Conservation (phyloP, 495 filamentous ascomycete genomes). For the Physcia stellaris region DNA sequence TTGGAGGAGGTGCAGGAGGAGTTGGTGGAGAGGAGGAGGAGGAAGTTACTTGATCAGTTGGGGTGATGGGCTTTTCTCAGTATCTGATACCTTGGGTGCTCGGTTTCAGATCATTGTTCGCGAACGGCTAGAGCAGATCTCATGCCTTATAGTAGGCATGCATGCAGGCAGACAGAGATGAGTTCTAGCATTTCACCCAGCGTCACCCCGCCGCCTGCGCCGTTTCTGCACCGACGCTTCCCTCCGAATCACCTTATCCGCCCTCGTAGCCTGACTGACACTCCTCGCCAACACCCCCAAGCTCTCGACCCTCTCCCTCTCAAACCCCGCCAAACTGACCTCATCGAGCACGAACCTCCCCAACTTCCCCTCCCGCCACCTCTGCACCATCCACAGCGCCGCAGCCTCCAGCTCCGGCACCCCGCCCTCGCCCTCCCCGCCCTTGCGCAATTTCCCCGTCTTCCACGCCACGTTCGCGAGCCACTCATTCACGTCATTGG, state of each 20-base stretch:
- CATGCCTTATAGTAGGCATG: too few relatives aligned
- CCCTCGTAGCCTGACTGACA: slow-evolving; percentile 30
- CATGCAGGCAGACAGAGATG: too few relatives aligned
- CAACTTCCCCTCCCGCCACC: slow-evolving; percentile 65
- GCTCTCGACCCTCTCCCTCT: slow-evolving; percentile 8
- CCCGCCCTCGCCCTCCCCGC: too few relatives aligned
- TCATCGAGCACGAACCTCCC: slow-evolving; percentile 74
- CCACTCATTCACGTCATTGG: slow-evolving; percentile 65
- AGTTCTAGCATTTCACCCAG: too few relatives aligned
- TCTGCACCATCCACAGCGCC: slow-evolving; percentile 71
- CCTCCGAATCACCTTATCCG: slow-evolving; percentile 24
- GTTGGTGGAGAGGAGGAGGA: slow-evolving; percentile 71
- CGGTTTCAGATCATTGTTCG: too few relatives aligned
- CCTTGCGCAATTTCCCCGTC: slow-evolving; percentile 64
- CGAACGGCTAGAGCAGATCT: too few relatives aligned
- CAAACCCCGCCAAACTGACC: slow-evolving; percentile 37
- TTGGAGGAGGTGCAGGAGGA: slow-evolving; percentile 87
- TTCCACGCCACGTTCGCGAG: slow-evolving; percentile 52
- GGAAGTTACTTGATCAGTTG: slow-evolving; percentile 68
- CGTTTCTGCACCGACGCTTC: slow-evolving; percentile 12
- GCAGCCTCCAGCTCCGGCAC: slow-evolving; percentile 55
- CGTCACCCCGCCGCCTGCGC: too few relatives aligned
- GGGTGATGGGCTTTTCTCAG: too few relatives aligned
- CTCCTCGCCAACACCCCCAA: slow-evolving; percentile 21
- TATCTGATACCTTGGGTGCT: too few relatives aligned